Evolutionary conservation across 169 alveolate species (phyloP).

Genomic region (Haemoproteus tartakovskyi): DNA sequence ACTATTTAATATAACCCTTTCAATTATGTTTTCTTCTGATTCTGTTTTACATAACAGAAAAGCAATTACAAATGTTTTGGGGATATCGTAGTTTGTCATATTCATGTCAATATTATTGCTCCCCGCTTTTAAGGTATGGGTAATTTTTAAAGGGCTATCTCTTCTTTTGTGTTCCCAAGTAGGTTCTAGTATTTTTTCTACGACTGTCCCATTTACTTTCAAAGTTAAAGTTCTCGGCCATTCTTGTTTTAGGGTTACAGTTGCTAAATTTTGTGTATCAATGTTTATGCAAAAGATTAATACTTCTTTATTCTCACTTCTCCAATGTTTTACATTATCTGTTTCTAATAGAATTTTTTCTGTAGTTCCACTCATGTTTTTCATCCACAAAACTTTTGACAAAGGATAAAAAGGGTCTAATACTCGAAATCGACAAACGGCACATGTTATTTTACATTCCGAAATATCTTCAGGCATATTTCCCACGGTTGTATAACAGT

Average conservation of each 20-base stretch:
- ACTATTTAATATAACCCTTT: slow-evolving; percentile 64
- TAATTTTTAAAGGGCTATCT: slow-evolving; percentile 82
- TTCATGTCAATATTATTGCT: slow-evolving; percentile 72
- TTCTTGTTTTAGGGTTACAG: slow-evolving; percentile 67
- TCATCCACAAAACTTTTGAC: slow-evolving; percentile 73
- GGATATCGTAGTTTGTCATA: slow-evolving; percentile 72
- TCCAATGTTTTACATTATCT: slow-evolving; percentile 68
- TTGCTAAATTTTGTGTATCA: slow-evolving; percentile 59
- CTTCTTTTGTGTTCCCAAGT: slow-evolving; percentile 85
- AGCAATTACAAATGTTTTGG: slow-evolving; percentile 71
- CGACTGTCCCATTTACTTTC: slow-evolving; percentile 71
- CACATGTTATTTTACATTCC: slow-evolving; percentile 73
- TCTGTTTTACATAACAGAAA: slow-evolving; percentile 73
- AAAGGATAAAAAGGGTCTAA: slow-evolving; percentile 79
- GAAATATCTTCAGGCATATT: slow-evolving; percentile 50
- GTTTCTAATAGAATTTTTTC: slow-evolving; percentile 63
- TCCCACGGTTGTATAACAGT: slow-evolving; percentile 27
- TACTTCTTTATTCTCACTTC: slow-evolving; percentile 70
- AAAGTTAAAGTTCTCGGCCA: slow-evolving; percentile 80
- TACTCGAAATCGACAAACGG: slow-evolving; percentile 69
- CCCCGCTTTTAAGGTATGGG: slow-evolving; percentile 78
- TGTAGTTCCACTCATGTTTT: slow-evolving; percentile 57
- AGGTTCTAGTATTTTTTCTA: slow-evolving; percentile 75
- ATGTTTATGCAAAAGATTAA: slow-evolving; percentile 44
- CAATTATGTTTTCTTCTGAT: slow-evolving; percentile 73